phyloP scores from a whole-genome alignment of 2,329 filamentous ascomycete genomes.

The Xenoacremonium recifei region DNA sequence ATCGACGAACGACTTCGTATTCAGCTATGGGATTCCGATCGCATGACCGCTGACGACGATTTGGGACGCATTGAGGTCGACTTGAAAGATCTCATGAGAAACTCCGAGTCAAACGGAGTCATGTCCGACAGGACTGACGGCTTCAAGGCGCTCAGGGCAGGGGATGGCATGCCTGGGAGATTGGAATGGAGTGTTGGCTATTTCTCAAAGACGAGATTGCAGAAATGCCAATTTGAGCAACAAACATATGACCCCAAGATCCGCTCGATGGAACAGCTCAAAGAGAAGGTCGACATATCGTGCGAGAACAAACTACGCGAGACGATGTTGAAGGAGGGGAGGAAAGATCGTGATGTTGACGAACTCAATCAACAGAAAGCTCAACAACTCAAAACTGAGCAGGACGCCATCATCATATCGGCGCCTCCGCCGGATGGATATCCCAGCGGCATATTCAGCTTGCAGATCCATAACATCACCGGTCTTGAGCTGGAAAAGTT shows the following conservation, averaged over 20 bases:
- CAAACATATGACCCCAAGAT: constrained; percentile 61
- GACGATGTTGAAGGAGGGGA: constrained; percentile 45
- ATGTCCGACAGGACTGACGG: constrained; percentile 64
- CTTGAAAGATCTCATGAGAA: constrained; percentile 63
- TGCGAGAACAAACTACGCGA: constrained; percentile 66
- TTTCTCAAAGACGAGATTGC: constrained; percentile 65
- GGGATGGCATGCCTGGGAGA: constrained; percentile 67
- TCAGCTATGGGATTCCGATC: constrained; percentile 76
- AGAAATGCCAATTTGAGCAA: constrained; percentile 57
- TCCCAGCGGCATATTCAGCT: constrained; percentile 64
- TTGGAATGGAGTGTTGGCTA: constrained; percentile 71
- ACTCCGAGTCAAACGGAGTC: constrained; percentile 55
- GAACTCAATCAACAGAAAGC: constrained; percentile 67
- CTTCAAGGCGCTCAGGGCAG: constrained; percentile 62
- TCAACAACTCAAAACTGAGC: constrained; percentile 61
- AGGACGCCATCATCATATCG: constrained; percentile 66
- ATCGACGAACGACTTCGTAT: constrained; percentile 67
- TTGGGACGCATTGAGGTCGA: constrained; percentile 70
- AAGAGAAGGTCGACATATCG: constrained; percentile 51
- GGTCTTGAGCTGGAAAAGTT: constrained; percentile 61
- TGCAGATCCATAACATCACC: constrained; percentile 72
- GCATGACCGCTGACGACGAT: constrained; percentile 70
- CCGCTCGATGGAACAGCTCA: constrained; percentile 56
- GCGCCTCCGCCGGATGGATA: constrained; percentile 62
- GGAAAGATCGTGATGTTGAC: constrained; percentile 50